A percentile compares a stretch with the other conserved stretches of the same genome.
phyloP scores from a whole-genome alignment of 73 alveolate species.

The Uronychia binucleata region DNA sequence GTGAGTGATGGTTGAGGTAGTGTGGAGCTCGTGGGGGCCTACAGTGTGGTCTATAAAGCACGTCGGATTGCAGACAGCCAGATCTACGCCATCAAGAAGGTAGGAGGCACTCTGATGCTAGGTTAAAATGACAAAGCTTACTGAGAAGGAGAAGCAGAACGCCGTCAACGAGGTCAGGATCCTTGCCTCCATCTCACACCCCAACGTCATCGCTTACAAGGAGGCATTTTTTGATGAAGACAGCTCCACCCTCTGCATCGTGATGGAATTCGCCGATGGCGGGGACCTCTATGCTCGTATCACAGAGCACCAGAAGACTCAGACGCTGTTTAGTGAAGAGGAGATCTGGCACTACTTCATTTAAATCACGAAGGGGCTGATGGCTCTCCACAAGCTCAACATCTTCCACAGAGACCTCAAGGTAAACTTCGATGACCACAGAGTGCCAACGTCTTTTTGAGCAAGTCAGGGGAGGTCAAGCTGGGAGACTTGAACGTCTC shows the following conservation, averaged over 20 bases:
- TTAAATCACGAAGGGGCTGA: slow-evolving; percentile 21
- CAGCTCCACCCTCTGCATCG: slow-evolving; percentile 29
- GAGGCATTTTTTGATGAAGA: slow-evolving; percentile 80
- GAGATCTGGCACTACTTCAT: slow-evolving; percentile 22
- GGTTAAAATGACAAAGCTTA: neutral
- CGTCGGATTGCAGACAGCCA: slow-evolving; percentile 25
- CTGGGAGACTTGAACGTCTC: slow-evolving; percentile 65
- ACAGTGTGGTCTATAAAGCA: slow-evolving; percentile 39
- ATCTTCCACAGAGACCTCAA: slow-evolving; percentile 42
- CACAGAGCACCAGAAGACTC: slow-evolving; percentile 23
- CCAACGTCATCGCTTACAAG: slow-evolving; percentile 75
- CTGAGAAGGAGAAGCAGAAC: neutral
- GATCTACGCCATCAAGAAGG: slow-evolving; percentile 46
- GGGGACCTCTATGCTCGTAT: slow-evolving; percentile 42
- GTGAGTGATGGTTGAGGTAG: slow-evolving; percentile 3
- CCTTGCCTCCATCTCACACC: neutral
- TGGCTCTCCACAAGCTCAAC: slow-evolving; percentile 25
- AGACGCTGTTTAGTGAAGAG: neutral
- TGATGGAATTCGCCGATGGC: slow-evolving; percentile 52
- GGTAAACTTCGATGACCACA: neutral
- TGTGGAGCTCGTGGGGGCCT: slow-evolving; percentile 47
- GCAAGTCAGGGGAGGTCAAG: neutral
- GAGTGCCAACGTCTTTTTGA: slow-evolving; percentile 33
- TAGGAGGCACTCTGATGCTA: neutral
- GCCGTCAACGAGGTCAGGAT: neutral